phyloP scores from a whole-genome alignment of 306 rosid genomes.

The Senna tora region DNA sequence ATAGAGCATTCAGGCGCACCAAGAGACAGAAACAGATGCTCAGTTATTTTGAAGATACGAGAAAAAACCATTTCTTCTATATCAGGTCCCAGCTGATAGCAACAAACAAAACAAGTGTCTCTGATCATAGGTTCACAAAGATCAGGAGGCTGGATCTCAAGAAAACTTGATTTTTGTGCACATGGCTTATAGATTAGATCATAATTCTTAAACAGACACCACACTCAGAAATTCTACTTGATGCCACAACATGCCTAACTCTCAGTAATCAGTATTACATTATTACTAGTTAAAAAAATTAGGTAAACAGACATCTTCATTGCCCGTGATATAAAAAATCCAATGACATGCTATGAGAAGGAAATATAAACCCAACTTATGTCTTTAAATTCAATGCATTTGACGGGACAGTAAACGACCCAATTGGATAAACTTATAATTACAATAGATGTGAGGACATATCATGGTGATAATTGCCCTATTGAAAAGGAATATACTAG shows the following conservation, averaged over 20 bases:
- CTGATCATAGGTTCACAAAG: conserved; percentile 1
- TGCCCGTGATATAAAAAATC: background rate
- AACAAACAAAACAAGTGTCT: background rate
- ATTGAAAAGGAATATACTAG: background rate
- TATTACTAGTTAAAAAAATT: background rate
- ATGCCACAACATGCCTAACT: background rate
- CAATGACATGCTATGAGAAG: background rate
- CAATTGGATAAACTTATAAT: background rate
- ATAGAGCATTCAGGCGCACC: background rate
- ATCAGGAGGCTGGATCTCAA: background rate
- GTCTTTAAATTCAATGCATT: background rate
- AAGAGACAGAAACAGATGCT: background rate
- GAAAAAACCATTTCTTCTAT: background rate
- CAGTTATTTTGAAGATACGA: background rate
- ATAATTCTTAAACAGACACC: conserved; percentile 1
- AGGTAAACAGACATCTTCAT: background rate
- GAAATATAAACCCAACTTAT: background rate
- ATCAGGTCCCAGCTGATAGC: background rate
- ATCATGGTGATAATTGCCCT: background rate
- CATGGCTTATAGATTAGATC: background rate
- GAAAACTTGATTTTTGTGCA: background rate
- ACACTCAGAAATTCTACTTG: background rate
- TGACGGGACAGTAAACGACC: background rate
- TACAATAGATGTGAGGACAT: background rate
- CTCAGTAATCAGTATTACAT: background rate